Evolutionary conservation across 441 rosid genomes (phyloP).

Genomic region (Adansonia gregorii): DNA sequence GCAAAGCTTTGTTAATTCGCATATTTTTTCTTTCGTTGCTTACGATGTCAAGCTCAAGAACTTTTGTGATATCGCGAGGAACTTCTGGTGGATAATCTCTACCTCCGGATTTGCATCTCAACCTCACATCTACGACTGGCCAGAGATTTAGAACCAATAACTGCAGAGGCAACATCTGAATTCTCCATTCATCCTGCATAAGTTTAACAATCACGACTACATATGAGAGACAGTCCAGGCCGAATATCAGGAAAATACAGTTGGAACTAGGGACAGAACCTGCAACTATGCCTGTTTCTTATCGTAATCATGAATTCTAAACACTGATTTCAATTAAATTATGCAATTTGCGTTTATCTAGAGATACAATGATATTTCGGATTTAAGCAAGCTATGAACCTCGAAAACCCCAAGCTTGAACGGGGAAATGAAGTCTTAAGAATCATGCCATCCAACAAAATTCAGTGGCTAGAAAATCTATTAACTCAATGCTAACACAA

Average conservation of each 20-base stretch:
- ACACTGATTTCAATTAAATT: not conserved
- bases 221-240: not conserved
- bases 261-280: not conserved
- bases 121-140: conserved; percentile 83
- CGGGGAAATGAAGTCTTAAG: not conserved
- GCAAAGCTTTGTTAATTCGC: not conserved
- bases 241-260: too few species aligned
- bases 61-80: conserved; percentile 60
- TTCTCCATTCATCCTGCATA: conserved; percentile 81
- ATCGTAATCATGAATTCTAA: not conserved
- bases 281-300: not conserved
- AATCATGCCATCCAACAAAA: not conserved
- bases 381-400: not conserved
- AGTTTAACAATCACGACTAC: conserved; percentile 7
- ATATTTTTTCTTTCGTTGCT: conserved; percentile 27
- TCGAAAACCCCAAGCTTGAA: conserved; percentile 4
- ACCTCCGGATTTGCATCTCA: conserved; percentile 68
- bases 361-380: not conserved
- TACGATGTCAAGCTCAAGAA: conserved; percentile 82
- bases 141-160: conserved; percentile 71
- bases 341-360: not conserved
- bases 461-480: not conserved
- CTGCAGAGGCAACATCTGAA: conserved; percentile 83
- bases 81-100: conserved; percentile 68
- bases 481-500: not conserved